These are phyloP conservation scores for Chenopodium suecicum DNA, from an alignment of 148 eudicot species.

Conservation along the genomic window DNA sequence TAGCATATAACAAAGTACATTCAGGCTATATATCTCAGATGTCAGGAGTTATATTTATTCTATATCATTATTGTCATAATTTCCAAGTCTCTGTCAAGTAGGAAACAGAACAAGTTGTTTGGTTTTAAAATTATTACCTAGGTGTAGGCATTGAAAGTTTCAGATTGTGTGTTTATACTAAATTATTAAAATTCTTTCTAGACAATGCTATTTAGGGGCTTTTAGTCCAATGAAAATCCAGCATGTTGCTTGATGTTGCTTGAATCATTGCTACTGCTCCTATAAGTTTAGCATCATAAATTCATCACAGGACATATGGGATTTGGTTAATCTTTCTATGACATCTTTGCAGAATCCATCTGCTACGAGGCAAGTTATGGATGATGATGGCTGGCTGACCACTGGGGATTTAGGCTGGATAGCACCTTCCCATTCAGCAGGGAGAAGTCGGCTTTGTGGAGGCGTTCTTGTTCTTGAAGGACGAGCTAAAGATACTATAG, in stretches of 20 bases:
- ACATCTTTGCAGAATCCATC: conserved; percentile 53
- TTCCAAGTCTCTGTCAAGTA: not conserved
- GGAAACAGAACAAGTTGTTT: not conserved
- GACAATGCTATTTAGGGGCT: not conserved
- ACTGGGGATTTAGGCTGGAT: conserved; percentile 99
- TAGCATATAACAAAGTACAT: not conserved
- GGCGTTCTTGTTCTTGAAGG: conserved; percentile 92
- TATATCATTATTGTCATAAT: too few species aligned
- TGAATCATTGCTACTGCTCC: not conserved
- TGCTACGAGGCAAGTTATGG: conserved; percentile 66
- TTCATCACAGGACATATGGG: not conserved
- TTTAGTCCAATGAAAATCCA: not conserved
- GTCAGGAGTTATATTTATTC: not conserved
- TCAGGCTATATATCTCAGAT: not conserved
- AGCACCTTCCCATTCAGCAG: conserved; percentile 74
- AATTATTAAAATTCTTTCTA: not conserved
- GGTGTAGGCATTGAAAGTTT: too few species aligned
- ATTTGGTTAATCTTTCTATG: not conserved
- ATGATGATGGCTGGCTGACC: conserved; percentile 80
- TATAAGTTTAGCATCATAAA: not conserved
- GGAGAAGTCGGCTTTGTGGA: conserved; percentile 80
- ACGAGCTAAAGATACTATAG: conserved; percentile 96
- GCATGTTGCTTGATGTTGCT: not conserved
- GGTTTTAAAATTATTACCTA: not conserved
- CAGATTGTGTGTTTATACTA: not conserved